Evolutionary conservation across 495 filamentous ascomycete species (phyloP), one percentile per base, ranked within the genome.

Genomic region (Trichoderma gamsii): DNA sequence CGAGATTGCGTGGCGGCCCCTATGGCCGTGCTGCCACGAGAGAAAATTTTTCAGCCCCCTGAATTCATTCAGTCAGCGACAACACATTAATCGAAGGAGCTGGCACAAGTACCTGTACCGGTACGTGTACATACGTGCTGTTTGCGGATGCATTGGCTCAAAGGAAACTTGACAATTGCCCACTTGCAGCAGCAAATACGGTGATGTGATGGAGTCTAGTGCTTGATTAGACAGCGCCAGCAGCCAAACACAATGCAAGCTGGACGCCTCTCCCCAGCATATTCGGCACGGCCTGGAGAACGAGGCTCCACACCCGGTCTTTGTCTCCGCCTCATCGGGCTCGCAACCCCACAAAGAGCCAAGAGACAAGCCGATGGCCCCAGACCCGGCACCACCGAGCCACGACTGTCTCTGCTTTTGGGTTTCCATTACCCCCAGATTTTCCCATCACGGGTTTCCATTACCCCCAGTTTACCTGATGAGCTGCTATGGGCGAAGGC

Each of bases 401-500:
- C 51, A 56, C n/a, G n/a, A n/a, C 51, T 25, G 25, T 56, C n/a
- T 56, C n/a, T n/a, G 25, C n/a, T 3, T 35, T 64, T 29, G 7
- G 9, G 18, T 64, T 68, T 68, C 61, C 43, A 64, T 64, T 79
- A 77, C 75, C 76, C 76, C 76, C 73, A 75, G 70, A 70, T 77
- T 78, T 77, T 73, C 71, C 76, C 70, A 75, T 75, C 29, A 64
- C 8, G 1, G 13, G 43, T 77, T 78, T 78, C 71, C 68, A 78
- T 78, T 79, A 78, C 76, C 76, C 76, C 76, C 73, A 75, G 70
- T 71, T 78, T 78, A 78, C 76, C 71, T 78, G 74, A 78, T 77
- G 11, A 32, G 23, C 56, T 23, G 56, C 16, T 32, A 1, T 5
- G 23, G n/a, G 25, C 13, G 56, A 61, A 25, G 23, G 23, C 29